Percentiles rank a stretch among this genome's conserved stretches.
Evolutionary conservation across 2,329 filamentous ascomycete genomes (phyloP).

Genomic region (Talaromyces sp.): DNA sequence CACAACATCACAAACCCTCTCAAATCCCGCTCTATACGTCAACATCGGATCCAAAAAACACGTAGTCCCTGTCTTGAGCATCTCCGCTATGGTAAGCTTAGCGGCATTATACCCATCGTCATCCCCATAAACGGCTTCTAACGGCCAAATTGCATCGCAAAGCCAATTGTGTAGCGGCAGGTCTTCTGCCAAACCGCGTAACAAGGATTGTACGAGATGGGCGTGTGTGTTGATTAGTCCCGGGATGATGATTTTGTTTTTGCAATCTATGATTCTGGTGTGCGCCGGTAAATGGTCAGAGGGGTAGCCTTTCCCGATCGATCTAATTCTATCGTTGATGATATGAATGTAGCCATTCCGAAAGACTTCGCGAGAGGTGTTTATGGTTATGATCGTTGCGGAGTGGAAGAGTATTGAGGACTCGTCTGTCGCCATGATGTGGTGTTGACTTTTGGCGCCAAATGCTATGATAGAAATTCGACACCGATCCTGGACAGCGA

Average conservation of each 20-base stretch:
- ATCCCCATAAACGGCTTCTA: slow-evolving; percentile 31
- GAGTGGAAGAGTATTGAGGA: slow-evolving; percentile 17
- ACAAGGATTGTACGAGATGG: slow-evolving; percentile 32
- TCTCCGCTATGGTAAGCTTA: slow-evolving; percentile 32
- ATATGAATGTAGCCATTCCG: slow-evolving; percentile 17
- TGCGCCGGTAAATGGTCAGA: background rate
- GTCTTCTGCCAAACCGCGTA: slow-evolving; percentile 30
- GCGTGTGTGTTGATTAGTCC: slow-evolving; percentile 35
- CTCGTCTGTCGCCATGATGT: background rate
- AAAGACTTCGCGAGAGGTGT: slow-evolving; percentile 17
- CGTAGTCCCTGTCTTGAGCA: slow-evolving; percentile 36
- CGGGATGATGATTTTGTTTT: slow-evolving; percentile 30
- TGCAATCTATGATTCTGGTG: slow-evolving; percentile 23
- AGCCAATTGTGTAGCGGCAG: slow-evolving; percentile 24
- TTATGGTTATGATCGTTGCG: slow-evolving; percentile 20
- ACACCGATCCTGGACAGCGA: no score
- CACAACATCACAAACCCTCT: slow-evolving; percentile 26
- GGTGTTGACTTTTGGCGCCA: background rate
- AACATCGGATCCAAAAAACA: slow-evolving; percentile 36
- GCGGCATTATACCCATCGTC: slow-evolving; percentile 32
- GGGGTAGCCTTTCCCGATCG: background rate
- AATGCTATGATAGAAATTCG: no score
- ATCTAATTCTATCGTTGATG: background rate
- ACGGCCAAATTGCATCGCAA: slow-evolving; percentile 34
- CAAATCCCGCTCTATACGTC: slow-evolving; percentile 25